These are phyloP conservation scores for Solanum medicagineum DNA, from an alignment of 257 asterid genomes.

Conservation along the genomic window DNA sequence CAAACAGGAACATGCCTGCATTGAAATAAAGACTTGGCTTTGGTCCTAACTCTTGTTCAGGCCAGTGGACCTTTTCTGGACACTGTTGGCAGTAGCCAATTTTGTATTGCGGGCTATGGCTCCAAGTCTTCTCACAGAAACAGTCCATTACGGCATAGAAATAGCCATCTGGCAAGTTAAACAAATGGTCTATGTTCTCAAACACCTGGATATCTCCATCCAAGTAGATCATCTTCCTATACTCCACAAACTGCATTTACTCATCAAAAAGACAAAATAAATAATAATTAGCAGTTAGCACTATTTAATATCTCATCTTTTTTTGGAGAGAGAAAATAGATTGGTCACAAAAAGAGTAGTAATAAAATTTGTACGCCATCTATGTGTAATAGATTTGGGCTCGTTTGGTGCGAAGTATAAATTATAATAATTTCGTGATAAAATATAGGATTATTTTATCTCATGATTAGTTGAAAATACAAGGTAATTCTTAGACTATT, in stretches of 20 bases:
- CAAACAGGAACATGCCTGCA: conserved; percentile 2
- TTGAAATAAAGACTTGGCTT: conserved; percentile 1
- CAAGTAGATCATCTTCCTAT: conserved; percentile 6
- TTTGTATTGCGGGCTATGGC: background rate
- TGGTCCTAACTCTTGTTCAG: background rate
- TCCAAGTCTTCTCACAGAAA: conserved; percentile 5
- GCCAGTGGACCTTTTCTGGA: background rate
- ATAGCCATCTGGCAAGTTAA: background rate
- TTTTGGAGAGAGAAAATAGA: too few relatives aligned
- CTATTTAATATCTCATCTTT: background rate
- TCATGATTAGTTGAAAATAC: too few relatives aligned
- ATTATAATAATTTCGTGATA: too few relatives aligned
- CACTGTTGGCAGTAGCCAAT: background rate
- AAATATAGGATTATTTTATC: too few relatives aligned
- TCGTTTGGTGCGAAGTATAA: too few relatives aligned
- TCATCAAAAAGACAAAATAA: background rate
- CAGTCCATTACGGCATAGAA: conserved; percentile 3
- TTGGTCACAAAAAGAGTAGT: background rate
- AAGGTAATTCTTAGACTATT: too few relatives aligned
- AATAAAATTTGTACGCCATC: background rate
- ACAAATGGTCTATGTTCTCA: conserved; percentile 1
- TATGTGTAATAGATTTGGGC: background rate
- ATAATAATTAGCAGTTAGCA: too few relatives aligned
- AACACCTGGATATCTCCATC: conserved; percentile 5
- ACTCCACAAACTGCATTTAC: conserved; percentile 9